phyloP scores from a whole-genome alignment of 257 asterid species.

The Plantago ovata region DNA sequence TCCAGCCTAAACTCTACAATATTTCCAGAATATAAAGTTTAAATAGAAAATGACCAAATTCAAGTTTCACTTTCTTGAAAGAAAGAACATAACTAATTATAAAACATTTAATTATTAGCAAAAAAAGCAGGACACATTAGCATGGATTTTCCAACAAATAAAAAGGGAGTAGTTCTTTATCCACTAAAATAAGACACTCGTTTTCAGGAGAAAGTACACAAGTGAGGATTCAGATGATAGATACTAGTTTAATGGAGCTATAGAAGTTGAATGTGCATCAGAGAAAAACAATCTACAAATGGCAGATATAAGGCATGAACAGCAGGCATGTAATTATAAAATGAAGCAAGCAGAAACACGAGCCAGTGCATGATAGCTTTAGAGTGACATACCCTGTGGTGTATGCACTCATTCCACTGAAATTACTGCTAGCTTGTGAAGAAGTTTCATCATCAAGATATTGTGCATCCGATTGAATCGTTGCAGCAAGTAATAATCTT shows the following conservation, averaged over 20 bases:
- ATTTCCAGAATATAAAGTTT: no score
- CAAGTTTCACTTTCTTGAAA: no score
- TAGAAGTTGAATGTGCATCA: not conserved
- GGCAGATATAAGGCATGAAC: not conserved
- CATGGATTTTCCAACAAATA: no score
- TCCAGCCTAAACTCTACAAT: no score
- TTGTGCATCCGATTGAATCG: slow-evolving; percentile 64
- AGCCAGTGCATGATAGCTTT: slow-evolving; percentile 8
- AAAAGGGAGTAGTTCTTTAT: no score
- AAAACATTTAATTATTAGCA: no score
- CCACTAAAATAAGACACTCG: no score
- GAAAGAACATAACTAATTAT: no score
- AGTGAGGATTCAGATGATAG: no score
- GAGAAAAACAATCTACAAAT: not conserved
- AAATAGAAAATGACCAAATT: no score
- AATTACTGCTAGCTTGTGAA: slow-evolving; percentile 88
- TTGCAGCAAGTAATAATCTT: slow-evolving; percentile 86
- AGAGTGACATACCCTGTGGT: slow-evolving; percentile 66
- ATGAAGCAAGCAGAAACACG: slow-evolving; percentile 10
- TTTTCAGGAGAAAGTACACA: no score
- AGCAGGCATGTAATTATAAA: not conserved
- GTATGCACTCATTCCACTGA: slow-evolving; percentile 99
- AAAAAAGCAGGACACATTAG: no score
- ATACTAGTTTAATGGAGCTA: not conserved
- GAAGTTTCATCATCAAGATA: slow-evolving; percentile 85